These are phyloP conservation scores for Kwoniella sp. DNA, from an alignment of 768 basidiomycete species.

Conservation along the genomic window DNA sequence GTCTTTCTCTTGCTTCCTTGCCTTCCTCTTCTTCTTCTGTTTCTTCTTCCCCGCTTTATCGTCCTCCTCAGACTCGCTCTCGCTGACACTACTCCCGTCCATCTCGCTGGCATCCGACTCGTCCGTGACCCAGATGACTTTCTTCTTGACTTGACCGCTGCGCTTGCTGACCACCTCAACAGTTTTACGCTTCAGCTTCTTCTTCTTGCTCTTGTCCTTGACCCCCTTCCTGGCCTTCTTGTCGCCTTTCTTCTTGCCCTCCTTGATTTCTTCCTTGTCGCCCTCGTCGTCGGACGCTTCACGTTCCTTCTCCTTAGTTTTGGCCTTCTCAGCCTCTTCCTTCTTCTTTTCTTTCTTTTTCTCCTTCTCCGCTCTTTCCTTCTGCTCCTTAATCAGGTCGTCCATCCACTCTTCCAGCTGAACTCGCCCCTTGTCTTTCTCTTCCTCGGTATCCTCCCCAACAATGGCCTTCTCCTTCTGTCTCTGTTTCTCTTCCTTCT, in stretches of 20 bases:
- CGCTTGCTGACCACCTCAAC: not conserved
- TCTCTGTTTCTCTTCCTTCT: not conserved
- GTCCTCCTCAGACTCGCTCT: not conserved
- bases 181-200: not conserved
- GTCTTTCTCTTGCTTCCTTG: not conserved
- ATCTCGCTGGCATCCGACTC: no score
- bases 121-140: no score
- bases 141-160: not conserved
- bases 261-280: not conserved
- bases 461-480: no score
- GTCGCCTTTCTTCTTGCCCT: not conserved
- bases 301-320: not conserved
- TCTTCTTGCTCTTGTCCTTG: not conserved
- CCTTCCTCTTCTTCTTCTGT: not conserved
- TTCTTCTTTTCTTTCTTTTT: not conserved
- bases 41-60: not conserved
- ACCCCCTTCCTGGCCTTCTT: conserved; percentile 1
- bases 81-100: no score
- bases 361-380: not conserved
- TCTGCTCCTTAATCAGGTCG: not conserved
- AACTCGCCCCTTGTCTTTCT: not conserved
- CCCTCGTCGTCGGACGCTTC: not conserved
- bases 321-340: conserved; percentile 1
- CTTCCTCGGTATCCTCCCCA: not conserved
- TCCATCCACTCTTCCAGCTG: not conserved